A percentile compares a stretch with the other conserved stretches of the same genome.
Evolutionary conservation across 768 basidiomycete genomes (phyloP).

Genomic region (Phaeotremella skinneri): DNA sequence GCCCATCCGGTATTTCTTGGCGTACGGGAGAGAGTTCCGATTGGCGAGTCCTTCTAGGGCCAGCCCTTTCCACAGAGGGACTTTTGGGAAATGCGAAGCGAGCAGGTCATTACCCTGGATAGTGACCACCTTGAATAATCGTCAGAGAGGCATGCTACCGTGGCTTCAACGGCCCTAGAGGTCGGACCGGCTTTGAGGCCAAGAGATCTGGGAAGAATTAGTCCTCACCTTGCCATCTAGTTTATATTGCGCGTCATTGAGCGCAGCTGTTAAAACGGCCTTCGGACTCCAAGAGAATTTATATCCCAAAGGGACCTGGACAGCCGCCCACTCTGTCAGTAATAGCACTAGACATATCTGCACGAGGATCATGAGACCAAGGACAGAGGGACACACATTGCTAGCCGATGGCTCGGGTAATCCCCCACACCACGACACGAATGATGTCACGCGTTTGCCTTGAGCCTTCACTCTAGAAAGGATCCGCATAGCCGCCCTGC

Average conservation of each 20-base stretch:
- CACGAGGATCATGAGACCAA: not conserved
- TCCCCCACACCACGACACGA: conserved; percentile 90
- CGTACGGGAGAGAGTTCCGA: conserved; percentile 73
- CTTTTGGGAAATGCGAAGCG: conserved; percentile 60
- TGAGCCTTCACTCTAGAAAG: conserved; percentile 58
- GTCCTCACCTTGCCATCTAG: conserved; percentile 60
- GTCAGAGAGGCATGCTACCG: not conserved
- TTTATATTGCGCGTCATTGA: conserved; percentile 69
- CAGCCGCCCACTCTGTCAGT: conserved; percentile 32
- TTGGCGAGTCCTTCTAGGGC: conserved; percentile 82
- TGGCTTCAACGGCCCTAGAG: not conserved
- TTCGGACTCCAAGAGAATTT: conserved; percentile 92
- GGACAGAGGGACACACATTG: conserved; percentile 29
- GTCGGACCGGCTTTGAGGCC: not conserved
- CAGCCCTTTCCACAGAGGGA: conserved; percentile 65
- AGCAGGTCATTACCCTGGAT: conserved; percentile 62
- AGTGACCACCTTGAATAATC: conserved; percentile 47
- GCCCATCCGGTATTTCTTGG: conserved; percentile 63
- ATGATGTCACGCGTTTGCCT: conserved; percentile 64
- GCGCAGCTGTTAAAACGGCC: conserved; percentile 76
- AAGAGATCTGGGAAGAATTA: not conserved
- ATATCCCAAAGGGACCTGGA: conserved; percentile 71
- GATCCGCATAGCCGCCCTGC: conserved; percentile 72
- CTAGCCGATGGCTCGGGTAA: conserved; percentile 71
- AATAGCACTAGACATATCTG: too few species aligned